Base-by-base conservation (phyloP, 352 stramenopile species). In the Phytophthora fragariaefolia region DNA sequence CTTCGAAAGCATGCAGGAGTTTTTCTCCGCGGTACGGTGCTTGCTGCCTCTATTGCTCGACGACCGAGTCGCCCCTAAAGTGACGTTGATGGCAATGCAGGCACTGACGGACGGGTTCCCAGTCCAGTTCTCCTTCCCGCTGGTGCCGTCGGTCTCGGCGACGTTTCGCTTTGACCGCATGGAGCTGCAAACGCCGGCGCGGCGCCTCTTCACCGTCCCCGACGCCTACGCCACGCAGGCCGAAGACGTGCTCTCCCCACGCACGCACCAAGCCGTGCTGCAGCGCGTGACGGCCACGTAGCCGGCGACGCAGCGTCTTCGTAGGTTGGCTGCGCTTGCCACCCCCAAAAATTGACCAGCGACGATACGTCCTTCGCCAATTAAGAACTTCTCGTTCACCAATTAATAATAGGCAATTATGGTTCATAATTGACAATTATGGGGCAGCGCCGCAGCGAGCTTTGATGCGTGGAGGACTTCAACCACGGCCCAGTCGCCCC, bases 111-210 rank as follows among this genome's bases (percentile, higher is more conserved):
- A 85, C 6, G 83, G 79, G n/a, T 91, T 90, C 40, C 83, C 83
- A 9, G 81, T 91, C 15, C 79, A 91, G 59, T 91, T 90, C 64
- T 83, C 77, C 69, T 86, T 91, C 30, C 83, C 83, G 4, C 45
- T 91, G n/a, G 58, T 90, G 40, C 80, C 80, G 2, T 90, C 83
- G 4, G 64, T 90, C 34, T 84, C 79, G 2, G 83, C 83, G 10
- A 88, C 77, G 0, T 87, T 91, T 28, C 79, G 78, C 13, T 91
- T 89, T 49, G 61, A 82, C 42, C 34, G 58, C 18, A 80, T 89
- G 71, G 62, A 79, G 57, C 68, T 90, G 2, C 43, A 63, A 63
- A 76, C 61, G n/a, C 79, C 77, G 9, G 64, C 74, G 0, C 34
- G 36, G 0, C n/a, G 34, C 17, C 55, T 70, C 4, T 91, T 89